phyloP scores from a whole-genome alignment of 305 asterid species.

The Fraxinus dipetala region DNA sequence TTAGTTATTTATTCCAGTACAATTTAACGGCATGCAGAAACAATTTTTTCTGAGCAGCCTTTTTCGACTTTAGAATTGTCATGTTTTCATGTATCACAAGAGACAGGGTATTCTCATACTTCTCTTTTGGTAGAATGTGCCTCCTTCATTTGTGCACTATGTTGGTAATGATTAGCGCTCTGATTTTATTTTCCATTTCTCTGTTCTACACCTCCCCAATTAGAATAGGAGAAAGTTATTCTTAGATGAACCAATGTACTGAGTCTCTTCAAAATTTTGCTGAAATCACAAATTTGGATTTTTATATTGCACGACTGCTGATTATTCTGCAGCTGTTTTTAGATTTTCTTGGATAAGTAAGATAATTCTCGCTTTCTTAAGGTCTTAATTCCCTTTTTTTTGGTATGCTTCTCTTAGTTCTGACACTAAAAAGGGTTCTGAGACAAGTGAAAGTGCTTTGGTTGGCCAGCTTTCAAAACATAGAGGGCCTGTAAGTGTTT shows the following conservation, averaged over 20 bases:
- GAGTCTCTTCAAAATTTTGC: not conserved
- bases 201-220: not conserved
- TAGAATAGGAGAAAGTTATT: not conserved
- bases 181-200: not conserved
- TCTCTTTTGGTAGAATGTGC: not conserved
- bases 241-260: not conserved
- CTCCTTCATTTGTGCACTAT: slow-evolving; percentile 1
- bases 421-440: slow-evolving; percentile 46
- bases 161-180: not conserved
- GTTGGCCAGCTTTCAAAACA: slow-evolving; percentile 68
- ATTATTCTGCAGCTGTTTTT: slow-evolving; percentile 3
- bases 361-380: not conserved
- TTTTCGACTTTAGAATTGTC: not conserved
- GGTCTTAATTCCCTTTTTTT: slow-evolving; percentile 15
- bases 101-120: not conserved
- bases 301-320: slow-evolving; percentile 13
- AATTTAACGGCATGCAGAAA: not conserved
- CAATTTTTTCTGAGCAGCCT: not conserved
- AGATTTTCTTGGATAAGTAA: not conserved
- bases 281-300: slow-evolving; percentile 9
- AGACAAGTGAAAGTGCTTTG: slow-evolving; percentile 60
- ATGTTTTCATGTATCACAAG: not conserved
- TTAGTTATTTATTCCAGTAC: not conserved
- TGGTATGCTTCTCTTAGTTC: slow-evolving; percentile 35
- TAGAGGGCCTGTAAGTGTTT: slow-evolving; percentile 75